Percentiles rank a stretch among this genome's conserved stretches.
Conservation (phyloP, 2,329 filamentous ascomycete species). For the Sporothrix sp. region DNA sequence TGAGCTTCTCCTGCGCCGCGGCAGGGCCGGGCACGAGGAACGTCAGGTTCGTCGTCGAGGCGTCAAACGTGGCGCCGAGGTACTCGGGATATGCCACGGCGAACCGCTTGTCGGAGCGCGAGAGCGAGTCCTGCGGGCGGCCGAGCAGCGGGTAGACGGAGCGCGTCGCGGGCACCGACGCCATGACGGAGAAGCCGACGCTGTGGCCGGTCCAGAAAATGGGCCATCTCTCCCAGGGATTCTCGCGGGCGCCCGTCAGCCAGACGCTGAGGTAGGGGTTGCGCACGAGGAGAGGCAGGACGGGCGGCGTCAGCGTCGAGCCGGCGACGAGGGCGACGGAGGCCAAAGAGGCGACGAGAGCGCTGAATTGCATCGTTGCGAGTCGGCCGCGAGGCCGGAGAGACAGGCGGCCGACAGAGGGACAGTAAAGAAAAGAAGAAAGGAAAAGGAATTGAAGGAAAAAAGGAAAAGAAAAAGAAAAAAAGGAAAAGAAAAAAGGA, state of each 20-base stretch:
- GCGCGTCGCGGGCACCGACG: constrained; percentile 31
- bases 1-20: constrained; percentile 20
- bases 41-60: constrained; percentile 27
- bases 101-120: constrained; percentile 25
- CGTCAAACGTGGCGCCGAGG: constrained; percentile 20
- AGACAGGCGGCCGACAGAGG: background rate
- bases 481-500: background rate
- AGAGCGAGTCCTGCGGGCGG: constrained; percentile 40
- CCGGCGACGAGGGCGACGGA: constrained; percentile 31
- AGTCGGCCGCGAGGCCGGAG: background rate
- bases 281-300: constrained; percentile 47
- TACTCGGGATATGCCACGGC: constrained; percentile 30
- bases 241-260: constrained; percentile 57
- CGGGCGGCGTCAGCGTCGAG: constrained; percentile 45
- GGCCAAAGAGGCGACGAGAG: constrained; percentile 11
- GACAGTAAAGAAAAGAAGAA: background rate
- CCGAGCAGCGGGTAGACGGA: constrained; percentile 43
- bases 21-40: constrained; percentile 28
- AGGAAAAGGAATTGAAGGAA: background rate
- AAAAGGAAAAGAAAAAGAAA: background rate
- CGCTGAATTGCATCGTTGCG: constrained; percentile 14
- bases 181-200: constrained; percentile 42
- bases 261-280: constrained; percentile 53
- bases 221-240: constrained; percentile 76
- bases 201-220: constrained; percentile 40